Percentiles rank a stretch among this genome's conserved stretches.
These are phyloP conservation scores for Stagonosporopsis cucurbitacearum DNA, from an alignment of 2,329 filamentous ascomycete species.

Conservation along the genomic window DNA sequence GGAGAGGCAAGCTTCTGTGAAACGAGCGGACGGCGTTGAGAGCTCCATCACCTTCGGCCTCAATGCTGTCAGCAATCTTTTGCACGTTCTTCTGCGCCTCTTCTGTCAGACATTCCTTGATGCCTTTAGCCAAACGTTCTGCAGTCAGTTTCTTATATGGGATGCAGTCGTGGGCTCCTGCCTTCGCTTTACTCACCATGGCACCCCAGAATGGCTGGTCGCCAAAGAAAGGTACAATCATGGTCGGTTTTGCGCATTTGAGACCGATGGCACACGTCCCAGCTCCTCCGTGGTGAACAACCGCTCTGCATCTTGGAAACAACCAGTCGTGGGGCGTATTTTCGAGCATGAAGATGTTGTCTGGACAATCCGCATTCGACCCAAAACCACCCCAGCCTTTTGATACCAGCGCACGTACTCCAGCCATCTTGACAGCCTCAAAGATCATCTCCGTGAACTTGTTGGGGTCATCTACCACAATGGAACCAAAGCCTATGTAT, in stretches of 20 bases:
- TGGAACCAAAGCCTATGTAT: conserved; percentile 79
- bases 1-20: conserved; percentile 64
- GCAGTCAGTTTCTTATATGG: conserved; percentile 71
- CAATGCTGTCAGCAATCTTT: conserved; percentile 67
- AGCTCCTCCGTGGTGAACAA: conserved; percentile 79
- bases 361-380: conserved; percentile 55
- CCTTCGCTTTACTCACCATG: conserved; percentile 69
- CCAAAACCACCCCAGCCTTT: conserved; percentile 80
- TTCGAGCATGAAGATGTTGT: conserved; percentile 73
- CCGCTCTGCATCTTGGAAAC: conserved; percentile 69
- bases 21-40: conserved; percentile 72
- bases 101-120: conserved; percentile 69
- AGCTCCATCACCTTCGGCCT: conserved; percentile 69
- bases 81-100: conserved; percentile 65
- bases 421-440: conserved; percentile 68
- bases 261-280: conserved; percentile 78
- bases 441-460: conserved; percentile 74
- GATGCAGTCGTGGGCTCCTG: conserved; percentile 67
- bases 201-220: conserved; percentile 81
- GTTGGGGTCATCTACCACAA: conserved; percentile 75
- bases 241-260: conserved; percentile 73
- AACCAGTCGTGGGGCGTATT: conserved; percentile 81
- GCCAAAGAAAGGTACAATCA: conserved; percentile 81
- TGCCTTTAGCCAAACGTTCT: conserved; percentile 72
- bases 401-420: conserved; percentile 73